Evolutionary conservation across 148 eudicot genomes (phyloP), one percentile per base, ranked within the genome.

Genomic region (Oxyria digyna): DNA sequence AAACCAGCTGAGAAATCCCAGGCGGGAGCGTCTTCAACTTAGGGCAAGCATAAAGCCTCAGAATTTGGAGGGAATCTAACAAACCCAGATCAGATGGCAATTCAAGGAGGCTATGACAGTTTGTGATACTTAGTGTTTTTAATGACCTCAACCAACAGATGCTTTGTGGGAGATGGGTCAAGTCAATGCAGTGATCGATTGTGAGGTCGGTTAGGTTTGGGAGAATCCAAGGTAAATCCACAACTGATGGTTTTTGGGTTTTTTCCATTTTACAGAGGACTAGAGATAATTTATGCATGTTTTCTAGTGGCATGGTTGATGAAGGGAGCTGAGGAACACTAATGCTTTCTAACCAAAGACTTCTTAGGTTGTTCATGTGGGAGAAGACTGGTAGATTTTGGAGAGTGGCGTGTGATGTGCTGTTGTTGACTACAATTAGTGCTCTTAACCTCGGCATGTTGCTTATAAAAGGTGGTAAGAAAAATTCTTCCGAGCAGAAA

Each of bases 271-370:
- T 84, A 77, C 89, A 91, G 6, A 87, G 86, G 46, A 86, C 72
- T 24, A 91, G 49, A 1, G 97, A 87, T 12, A 91, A 18, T 72
- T 91, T 91, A 29, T 26, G 74, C 71, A 86, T 45, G 46, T 80
- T 84, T 48, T 74, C 73, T 4, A 86, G 70, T 27, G 94, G 87
- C 31, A 54, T 49, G 11, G 84, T 80, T 45, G 79, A 68, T 59
- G 72, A 27, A 3, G 89, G 87, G 27, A 87, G 67, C 8, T 77
- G 84, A 73, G 91, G 91, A 42, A 91, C 71, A 0, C 79, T 68
- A 9, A 88, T 78, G 62, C 85, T 86, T 79, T 91, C 89, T 17
- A 91, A 74, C 94, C 94, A 91, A 42, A 91, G 86, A 81, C 89
- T 91, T 74, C 83, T 78, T 70, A 86, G 69, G 77, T 84, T 84